Base-by-base conservation (phyloP, 768 basidiomycete genomes). In the Auriscalpium orientale region DNA sequence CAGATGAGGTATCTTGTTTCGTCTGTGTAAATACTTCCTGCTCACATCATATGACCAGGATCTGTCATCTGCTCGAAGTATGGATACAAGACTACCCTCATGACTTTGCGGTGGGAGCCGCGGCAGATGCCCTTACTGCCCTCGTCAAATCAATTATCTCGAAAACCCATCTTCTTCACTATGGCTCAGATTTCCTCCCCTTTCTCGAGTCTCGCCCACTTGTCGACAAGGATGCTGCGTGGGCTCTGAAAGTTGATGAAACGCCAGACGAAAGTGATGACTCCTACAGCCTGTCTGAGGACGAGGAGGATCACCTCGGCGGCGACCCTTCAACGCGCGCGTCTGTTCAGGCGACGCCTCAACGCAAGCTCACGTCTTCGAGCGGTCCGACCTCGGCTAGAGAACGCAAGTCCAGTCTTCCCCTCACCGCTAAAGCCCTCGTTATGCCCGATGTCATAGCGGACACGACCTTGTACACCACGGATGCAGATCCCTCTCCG, bases 161-260 rank as follows among this genome's bases (percentile, higher is more conserved):
- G 50, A 89, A 91, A 68, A 86, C 86, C 0, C 84, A 91, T 65
- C 81, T 91, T 20, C 76, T 91, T 13, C 90, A 92, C 67, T 93
- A 93, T 60, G 91, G 87, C 38, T 84, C 87, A 13, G 87, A 90
- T 63, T 82, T 93, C 62, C 76, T 90, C 10, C 88, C 89, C 1
- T 92, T 93, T 66, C 73, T 89, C 37, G 87, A 91, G 61, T 73
- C 78, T 49, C 73, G 90, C 10, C 76, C 85, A 36, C 73, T 88
- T 22, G 70, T 74, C n/a, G 90, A 92, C 65, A 76, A 77, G 53
- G 89, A 92, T 66, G 74, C 76, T 21, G 69, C 80, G 8, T 92
- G 91, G 90, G 84, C 89, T n/a, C 65, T 85, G 61, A 85, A 85
- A 64, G 72, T 76, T 1, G 82, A 87, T 43, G 76, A 80, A 44